These are phyloP conservation scores for Neurospora sp. DNA, from an alignment of 495 filamentous ascomycete genomes.

Conservation along the genomic window DNA sequence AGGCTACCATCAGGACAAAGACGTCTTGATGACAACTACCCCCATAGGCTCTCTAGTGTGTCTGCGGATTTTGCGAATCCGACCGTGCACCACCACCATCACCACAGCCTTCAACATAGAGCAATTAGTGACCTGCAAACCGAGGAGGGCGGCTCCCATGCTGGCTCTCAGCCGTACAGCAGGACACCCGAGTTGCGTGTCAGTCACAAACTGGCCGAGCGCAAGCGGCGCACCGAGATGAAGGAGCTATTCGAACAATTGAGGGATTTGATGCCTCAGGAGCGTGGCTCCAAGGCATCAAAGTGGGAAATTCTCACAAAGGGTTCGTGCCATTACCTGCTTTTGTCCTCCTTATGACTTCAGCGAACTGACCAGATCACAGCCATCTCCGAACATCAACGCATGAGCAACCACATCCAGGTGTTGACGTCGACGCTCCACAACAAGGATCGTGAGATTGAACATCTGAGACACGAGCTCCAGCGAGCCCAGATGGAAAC, in stretches of 20 bases:
- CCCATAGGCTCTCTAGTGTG: constrained; percentile 21
- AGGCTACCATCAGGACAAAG: constrained; percentile 60
- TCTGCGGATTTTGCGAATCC: constrained; percentile 23
- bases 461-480: constrained; percentile 37
- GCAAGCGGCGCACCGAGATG: constrained; percentile 96
- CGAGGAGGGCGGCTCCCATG: constrained; percentile 43
- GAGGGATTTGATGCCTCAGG: constrained; percentile 70
- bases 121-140: constrained; percentile 56
- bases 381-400: constrained; percentile 48
- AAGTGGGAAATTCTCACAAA: constrained; percentile 99
- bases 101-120: constrained; percentile 68
- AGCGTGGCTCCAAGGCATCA: constrained; percentile 84
- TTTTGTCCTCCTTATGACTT: not conserved
- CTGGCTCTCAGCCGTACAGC: constrained; percentile 70
- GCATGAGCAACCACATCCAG: constrained; percentile 29
- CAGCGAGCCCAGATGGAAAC: not conserved
- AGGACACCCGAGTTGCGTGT: constrained; percentile 89
- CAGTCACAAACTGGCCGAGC: constrained; percentile 91
- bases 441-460: constrained; percentile 32
- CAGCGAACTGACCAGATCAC: constrained; percentile 5
- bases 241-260: constrained; percentile 91
- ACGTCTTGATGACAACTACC: constrained; percentile 45
- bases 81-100: constrained; percentile 65
- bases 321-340: constrained; percentile 43
- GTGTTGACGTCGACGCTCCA: constrained; percentile 23